A percentile compares a stretch with the other conserved stretches of the same genome.
Evolutionary conservation across 2,329 filamentous ascomycete genomes (phyloP).

Genomic region (Hysterium pulicare): DNA sequence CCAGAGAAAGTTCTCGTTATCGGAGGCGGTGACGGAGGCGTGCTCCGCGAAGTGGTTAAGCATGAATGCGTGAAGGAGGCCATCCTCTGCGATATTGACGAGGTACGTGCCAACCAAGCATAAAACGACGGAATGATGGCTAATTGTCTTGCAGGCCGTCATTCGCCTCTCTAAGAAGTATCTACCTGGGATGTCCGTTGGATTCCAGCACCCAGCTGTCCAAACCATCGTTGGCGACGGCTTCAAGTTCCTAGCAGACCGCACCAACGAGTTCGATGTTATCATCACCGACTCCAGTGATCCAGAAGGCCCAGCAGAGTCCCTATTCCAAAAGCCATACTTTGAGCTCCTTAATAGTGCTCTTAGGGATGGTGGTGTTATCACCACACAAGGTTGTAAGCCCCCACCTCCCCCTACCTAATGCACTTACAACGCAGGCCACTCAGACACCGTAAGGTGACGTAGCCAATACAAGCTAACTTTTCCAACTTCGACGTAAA

Average conservation of each 20-base stretch:
- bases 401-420: constrained; percentile 53
- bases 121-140: background rate
- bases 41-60: constrained; percentile 98
- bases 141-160: constrained; percentile 59
- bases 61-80: constrained; percentile 96
- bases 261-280: constrained; percentile 96
- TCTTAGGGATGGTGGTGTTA: constrained; percentile 91
- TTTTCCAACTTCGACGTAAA: constrained; percentile 38
- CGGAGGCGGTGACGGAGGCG: constrained; percentile 93
- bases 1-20: constrained; percentile 99
- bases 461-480: constrained; percentile 22
- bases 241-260: constrained; percentile 96
- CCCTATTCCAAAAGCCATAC: constrained; percentile 97
- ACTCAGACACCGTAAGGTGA: constrained; percentile 16
- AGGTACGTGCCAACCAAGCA: constrained; percentile 53
- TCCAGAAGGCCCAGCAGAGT: constrained; percentile 93
- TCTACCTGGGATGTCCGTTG: constrained; percentile 88
- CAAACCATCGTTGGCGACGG: constrained; percentile 92
- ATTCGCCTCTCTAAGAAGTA: constrained; percentile 98
- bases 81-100: constrained; percentile 96
- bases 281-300: constrained; percentile 99
- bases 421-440: constrained; percentile 11
- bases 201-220: constrained; percentile 91
- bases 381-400: constrained; percentile 99
- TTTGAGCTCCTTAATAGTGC: constrained; percentile 90